These are phyloP conservation scores for Nicotiana tomentosiformis DNA, from an alignment of 257 asterid genomes.

Conservation along the genomic window DNA sequence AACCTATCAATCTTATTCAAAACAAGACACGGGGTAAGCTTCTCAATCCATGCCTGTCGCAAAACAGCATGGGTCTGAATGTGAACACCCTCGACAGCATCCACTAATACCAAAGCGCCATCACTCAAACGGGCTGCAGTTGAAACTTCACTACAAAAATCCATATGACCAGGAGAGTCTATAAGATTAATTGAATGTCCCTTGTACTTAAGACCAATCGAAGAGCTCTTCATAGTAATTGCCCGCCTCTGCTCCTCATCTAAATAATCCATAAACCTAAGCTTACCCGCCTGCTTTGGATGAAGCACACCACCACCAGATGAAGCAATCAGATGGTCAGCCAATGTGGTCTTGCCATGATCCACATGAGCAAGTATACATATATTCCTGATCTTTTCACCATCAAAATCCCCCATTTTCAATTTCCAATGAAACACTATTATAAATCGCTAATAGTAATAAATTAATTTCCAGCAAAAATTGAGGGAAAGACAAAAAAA, in stretches of 20 bases:
- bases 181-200: constrained; percentile 60
- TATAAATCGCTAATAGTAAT: not conserved
- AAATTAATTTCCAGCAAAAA: not conserved
- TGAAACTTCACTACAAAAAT: constrained; percentile 95
- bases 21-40: constrained; percentile 71
- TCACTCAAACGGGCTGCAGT: constrained; percentile 96
- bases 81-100: constrained; percentile 95
- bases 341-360: constrained; percentile 94
- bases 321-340: constrained; percentile 85
- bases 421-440: not conserved
- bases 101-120: constrained; percentile 85
- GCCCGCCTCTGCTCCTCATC: constrained; percentile 98
- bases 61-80: constrained; percentile 94
- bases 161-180: constrained; percentile 99
- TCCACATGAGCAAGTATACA: constrained; percentile 98
- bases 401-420: constrained; percentile 29
- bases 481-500: not conserved
- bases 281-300: constrained; percentile 95
- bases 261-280: constrained; percentile 89
- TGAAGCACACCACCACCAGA: constrained; percentile 93
- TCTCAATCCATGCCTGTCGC: constrained; percentile 96
- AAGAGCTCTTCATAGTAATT: constrained; percentile 95
- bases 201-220: constrained; percentile 57
- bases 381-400: constrained; percentile 48
- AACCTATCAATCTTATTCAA: constrained; percentile 84